Percentiles rank a stretch among this genome's conserved stretches.
Conservation (phyloP, 2,329 filamentous ascomycete species). For the Aspergillus phoenicis region DNA sequence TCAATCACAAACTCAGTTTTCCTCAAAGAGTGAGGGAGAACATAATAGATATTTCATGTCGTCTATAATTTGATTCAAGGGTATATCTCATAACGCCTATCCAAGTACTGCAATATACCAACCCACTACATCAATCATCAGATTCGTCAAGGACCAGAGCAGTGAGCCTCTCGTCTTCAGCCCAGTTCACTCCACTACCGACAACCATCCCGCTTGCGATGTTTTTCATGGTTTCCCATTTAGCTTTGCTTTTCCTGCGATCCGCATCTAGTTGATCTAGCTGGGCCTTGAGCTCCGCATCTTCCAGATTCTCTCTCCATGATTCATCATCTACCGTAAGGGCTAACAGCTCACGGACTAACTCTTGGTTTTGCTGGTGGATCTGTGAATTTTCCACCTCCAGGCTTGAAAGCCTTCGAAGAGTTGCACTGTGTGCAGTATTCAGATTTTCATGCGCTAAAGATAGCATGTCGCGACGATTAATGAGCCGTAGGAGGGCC, state of each 20-base stretch:
- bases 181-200: conserved; percentile 83
- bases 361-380: conserved; percentile 62
- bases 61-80: conserved; percentile 1
- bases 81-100: conserved; percentile 17
- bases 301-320: conserved; percentile 55
- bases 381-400: conserved; percentile 62
- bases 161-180: conserved; percentile 65
- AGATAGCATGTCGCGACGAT: conserved; percentile 68
- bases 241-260: conserved; percentile 64
- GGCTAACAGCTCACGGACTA: conserved; percentile 64
- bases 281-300: conserved; percentile 57
- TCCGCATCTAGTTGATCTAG: conserved; percentile 62
- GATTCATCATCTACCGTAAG: conserved; percentile 62
- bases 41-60: not conserved
- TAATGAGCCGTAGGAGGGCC: conserved; percentile 67
- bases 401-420: conserved; percentile 57
- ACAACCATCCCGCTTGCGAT: conserved; percentile 76
- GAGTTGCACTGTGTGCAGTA: conserved; percentile 54
- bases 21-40: not conserved
- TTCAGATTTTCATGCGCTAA: conserved; percentile 64
- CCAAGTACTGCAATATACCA: conserved; percentile 2
- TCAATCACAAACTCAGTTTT: not conserved
- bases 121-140: conserved; percentile 47
- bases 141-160: conserved; percentile 72
- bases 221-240: conserved; percentile 75